These are phyloP conservation scores for Choiromyces venosus DNA, from an alignment of 495 filamentous ascomycete species.

Conservation along the genomic window DNA sequence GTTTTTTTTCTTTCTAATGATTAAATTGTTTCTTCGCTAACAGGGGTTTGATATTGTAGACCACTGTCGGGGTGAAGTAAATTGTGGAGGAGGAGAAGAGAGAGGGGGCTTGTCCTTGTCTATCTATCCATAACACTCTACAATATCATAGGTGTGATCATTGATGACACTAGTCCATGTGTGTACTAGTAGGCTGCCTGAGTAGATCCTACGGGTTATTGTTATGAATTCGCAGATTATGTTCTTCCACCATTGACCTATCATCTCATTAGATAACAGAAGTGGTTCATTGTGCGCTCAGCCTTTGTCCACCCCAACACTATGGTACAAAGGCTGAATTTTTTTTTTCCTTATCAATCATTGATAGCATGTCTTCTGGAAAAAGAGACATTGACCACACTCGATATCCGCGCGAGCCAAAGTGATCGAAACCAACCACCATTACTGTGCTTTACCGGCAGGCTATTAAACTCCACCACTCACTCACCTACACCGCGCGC, in stretches of 20 bases:
- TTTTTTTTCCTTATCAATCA: not conserved
- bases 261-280: not conserved
- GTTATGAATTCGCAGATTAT: not conserved
- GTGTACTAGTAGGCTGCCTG: not conserved
- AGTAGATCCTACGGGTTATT: too few species aligned
- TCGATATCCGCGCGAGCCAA: too few species aligned
- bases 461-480: not conserved
- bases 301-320: not conserved
- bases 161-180: not conserved
- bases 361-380: not conserved
- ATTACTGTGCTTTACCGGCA: too few species aligned
- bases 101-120: not conserved
- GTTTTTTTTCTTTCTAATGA: too few species aligned
- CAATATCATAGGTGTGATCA: too few species aligned
- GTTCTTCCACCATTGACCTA: not conserved
- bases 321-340: not conserved
- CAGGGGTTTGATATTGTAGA: not conserved
- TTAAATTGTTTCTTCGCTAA: not conserved
- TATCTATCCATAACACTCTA: too few species aligned
- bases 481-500: not conserved
- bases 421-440: too few species aligned
- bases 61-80: not conserved
- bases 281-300: not conserved
- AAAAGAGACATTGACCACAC: too few species aligned
- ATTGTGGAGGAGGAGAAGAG: not conserved